Base-by-base conservation (phyloP, 108 stramenopile genomes). In the Cyclotella sp. region DNA sequence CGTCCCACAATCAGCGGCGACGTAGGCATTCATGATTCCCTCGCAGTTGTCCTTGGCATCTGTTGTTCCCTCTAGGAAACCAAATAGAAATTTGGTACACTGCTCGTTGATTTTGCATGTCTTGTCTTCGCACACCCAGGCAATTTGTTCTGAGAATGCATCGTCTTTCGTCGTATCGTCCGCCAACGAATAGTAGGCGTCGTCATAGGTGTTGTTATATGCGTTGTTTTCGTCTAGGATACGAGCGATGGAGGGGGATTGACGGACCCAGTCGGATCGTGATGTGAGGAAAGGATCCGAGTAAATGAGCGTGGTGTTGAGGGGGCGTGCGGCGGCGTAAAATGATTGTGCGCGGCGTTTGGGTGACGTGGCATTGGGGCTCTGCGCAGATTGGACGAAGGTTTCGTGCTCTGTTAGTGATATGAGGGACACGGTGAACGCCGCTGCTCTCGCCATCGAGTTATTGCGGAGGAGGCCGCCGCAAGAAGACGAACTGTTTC, bases 21-120 rank as follows among this genome's bases (percentile, higher is more conserved):
- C 62, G 70, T 89, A 95, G 41, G 94, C 94, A 71, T 89, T 91
- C 72, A 89, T 81, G 24, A 93, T 86, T 12, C 88, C 94, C 51
- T 90, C 88, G 70, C 94, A 95, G 51, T 88, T 77, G 54, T 95
- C 94, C 65, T 86, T 87, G n/a, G 81, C 81, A 57, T 95, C 94
- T 11, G 94, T 95, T 29, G 90, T 95, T 12, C 92, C 91, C 64
- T 93, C 87, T 39, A 95, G 77, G 66, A 95, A 95, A 9, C 87
- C 81, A 75, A 84, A 73, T 3, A 95, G 68, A 59, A 88, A 95
- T 15, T 89, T 70, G 26, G 80, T 76, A 62, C 94, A 95, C 15
- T 68, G 81, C 43, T 86, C 91, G 52, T 88, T 75, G 40, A 82
- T 64, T 34, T 45, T 72, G 63, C 79, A 80, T 28, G 79, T 80